These are phyloP conservation scores for Candida schatavii DNA, from an alignment of 805 yeast genomes.

Conservation along the genomic window DNA sequence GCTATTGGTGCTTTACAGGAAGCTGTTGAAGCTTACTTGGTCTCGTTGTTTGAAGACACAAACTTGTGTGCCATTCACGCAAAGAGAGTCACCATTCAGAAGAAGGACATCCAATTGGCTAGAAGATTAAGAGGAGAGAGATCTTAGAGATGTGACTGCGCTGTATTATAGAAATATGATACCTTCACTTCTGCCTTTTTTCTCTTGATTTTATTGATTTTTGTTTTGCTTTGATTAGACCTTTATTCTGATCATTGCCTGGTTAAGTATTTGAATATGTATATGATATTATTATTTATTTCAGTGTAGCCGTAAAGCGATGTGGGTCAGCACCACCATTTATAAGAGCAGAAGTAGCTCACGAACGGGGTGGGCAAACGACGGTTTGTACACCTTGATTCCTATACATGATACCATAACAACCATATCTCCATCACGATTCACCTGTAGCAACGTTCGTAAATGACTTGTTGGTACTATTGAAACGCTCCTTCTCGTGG, in stretches of 20 bases:
- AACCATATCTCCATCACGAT: no score
- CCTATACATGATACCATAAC: no score
- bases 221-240: background rate
- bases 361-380: no score
- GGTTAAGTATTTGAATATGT: background rate
- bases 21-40: constrained; percentile 97
- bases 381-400: no score
- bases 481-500: no score
- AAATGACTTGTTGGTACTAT: no score
- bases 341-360: no score
- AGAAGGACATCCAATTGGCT: constrained; percentile 97
- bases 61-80: constrained; percentile 99
- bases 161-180: no score
- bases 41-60: constrained; percentile 94
- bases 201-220: background rate
- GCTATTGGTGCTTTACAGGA: constrained; percentile 98
- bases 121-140: constrained; percentile 98
- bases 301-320: no score
- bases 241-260: background rate
- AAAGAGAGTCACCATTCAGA: constrained; percentile 97
- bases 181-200: constrained; percentile 3
- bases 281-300: constrained; percentile 2
- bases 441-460: no score
- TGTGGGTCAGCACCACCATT: no score
- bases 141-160: constrained; percentile 52